A percentile compares a stretch with the other conserved stretches of the same genome.
Conservation (phyloP, 192 early-diverging fungal genomes). For the Blastocladiella britannica region DNA sequence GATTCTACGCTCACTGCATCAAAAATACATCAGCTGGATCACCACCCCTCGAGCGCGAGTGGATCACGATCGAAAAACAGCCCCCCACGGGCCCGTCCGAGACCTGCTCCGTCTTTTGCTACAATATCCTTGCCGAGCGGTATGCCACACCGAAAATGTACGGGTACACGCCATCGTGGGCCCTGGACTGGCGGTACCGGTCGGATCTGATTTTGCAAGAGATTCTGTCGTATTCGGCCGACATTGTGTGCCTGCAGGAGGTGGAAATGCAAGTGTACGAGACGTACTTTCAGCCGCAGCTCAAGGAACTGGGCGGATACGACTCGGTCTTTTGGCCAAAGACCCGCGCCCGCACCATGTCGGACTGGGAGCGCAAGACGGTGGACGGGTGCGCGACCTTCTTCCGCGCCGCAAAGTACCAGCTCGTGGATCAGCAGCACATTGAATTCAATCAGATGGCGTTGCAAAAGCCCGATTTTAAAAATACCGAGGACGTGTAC, state of each 20-base stretch:
- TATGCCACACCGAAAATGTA: slow-evolving; percentile 74
- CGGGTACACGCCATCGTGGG: slow-evolving; percentile 90
- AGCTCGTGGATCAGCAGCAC: slow-evolving; percentile 55
- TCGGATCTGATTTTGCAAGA: slow-evolving; percentile 72
- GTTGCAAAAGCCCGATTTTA: slow-evolving; percentile 65
- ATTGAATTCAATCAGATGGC: slow-evolving; percentile 91
- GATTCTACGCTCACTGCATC: not conserved
- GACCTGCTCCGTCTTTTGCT: slow-evolving; percentile 69
- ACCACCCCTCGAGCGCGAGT: slow-evolving; percentile 68
- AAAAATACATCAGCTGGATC: slow-evolving; percentile 7
- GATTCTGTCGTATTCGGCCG: slow-evolving; percentile 64
- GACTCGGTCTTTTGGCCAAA: slow-evolving; percentile 87
- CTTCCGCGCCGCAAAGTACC: slow-evolving; percentile 62
- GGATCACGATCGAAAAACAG: slow-evolving; percentile 69
- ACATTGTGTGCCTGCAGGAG: slow-evolving; percentile 83
- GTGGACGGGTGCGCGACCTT: slow-evolving; percentile 96
- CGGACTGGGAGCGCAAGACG: slow-evolving; percentile 55
- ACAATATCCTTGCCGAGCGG: slow-evolving; percentile 78
- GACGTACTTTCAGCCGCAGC: slow-evolving; percentile 59
- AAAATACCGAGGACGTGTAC: slow-evolving; percentile 78
- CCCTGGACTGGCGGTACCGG: slow-evolving; percentile 78
- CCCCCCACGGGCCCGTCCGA: slow-evolving; percentile 19
- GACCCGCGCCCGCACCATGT: slow-evolving; percentile 83
- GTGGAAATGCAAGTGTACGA: slow-evolving; percentile 70
- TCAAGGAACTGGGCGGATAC: slow-evolving; percentile 53